Base-by-base conservation (phyloP, 768 basidiomycete species). In the Fomitopsis pulvina region DNA sequence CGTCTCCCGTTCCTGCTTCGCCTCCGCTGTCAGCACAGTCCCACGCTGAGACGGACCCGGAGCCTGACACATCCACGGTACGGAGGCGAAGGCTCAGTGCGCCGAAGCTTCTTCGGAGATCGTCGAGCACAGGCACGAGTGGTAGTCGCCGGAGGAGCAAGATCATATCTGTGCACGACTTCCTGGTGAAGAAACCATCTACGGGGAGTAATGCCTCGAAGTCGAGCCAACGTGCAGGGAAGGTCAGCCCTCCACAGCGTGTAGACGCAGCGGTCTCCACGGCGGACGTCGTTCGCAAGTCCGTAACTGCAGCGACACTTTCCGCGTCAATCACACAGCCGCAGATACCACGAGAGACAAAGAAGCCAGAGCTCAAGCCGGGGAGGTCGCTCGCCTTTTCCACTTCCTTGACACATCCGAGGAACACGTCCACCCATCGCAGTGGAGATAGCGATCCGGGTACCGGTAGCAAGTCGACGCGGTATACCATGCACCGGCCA, bases 1-100 rank as follows among this genome's bases (percentile, higher is more conserved):
- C 51, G 3, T 56, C 58, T 0, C 52, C 57, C 21, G 47, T 52
- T 2, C 42, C 52, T 21, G 45, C 45, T 12, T 50, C 55, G 46
- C 1, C 51, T 41, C 7, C 45, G 40, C 22, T 48, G 42, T n/a
- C 54, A 46, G 9, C 45, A 38, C 16, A 21, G 26, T 5, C 50
- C 27, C 18, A 39, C 16, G 27, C n/a, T 2, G 54, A 56, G 22
- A 47, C 45, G 2, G 57, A 58, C 37, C 45, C 50, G 2, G 57
- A 55, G 46, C 53, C 45, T 6, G 54, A 52, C 2, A 38, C 34
- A 18, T 51, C 25, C 22, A 42, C 45, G 5, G 38, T 50, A 10
- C 57, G 51, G 26, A 52, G 52, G 25, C 30, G 44, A 21, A 21
- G 37, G 5, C 21, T 21, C 25, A 48, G 37, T 32, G 21, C 38